phyloP scores from a whole-genome alignment of 345 rosid genomes.

The Turritis glabra region DNA sequence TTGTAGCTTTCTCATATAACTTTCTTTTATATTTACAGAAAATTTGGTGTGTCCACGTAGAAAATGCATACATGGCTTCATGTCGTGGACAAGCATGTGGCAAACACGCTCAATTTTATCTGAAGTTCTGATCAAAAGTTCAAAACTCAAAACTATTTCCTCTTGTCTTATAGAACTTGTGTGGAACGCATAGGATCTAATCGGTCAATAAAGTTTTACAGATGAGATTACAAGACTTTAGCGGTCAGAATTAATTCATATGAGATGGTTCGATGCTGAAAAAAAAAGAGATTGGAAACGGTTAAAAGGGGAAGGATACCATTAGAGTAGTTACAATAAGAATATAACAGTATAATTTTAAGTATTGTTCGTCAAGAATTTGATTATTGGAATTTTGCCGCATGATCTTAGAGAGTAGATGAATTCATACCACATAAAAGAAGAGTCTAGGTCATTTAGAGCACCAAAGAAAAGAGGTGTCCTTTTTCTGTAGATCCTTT shows the following conservation, averaged over 20 bases:
- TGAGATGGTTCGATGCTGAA: background rate
- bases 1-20: slow-evolving; percentile 18
- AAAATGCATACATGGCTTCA: slow-evolving; percentile 17
- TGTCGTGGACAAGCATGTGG: slow-evolving; percentile 24
- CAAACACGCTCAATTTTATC: slow-evolving; percentile 33
- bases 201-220: background rate
- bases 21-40: background rate
- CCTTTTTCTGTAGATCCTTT: background rate
- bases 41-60: slow-evolving; percentile 22
- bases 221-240: background rate
- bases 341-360: background rate
- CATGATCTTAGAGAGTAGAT: too few species aligned
- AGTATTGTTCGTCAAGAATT: too few species aligned
- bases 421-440: too few species aligned
- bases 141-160: slow-evolving; percentile 5
- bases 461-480: background rate
- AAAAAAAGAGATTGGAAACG: background rate
- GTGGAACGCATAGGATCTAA: background rate
- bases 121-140: slow-evolving; percentile 2
- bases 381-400: too few species aligned
- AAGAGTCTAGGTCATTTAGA: too few species aligned
- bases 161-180: slow-evolving; percentile 16
- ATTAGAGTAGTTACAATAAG: background rate
- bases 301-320: background rate
- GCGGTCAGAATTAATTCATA: background rate